Percentiles rank a stretch among this genome's conserved stretches.
Conservation (phyloP, 2,329 filamentous ascomycete genomes). For the Trichoderma sp. region DNA sequence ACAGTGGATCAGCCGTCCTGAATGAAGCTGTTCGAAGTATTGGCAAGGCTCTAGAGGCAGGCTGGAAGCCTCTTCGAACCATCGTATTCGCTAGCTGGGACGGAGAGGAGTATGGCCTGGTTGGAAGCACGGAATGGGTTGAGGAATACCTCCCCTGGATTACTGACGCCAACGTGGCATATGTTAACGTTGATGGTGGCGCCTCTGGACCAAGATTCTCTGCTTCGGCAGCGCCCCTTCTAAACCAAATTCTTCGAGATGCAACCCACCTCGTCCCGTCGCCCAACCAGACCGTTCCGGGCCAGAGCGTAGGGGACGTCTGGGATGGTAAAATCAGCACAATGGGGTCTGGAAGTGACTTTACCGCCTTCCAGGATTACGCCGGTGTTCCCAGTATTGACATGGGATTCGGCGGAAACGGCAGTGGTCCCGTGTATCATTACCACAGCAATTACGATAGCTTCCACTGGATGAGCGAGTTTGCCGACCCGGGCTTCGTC, state of each 20-base stretch:
- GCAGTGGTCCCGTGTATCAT: constrained; percentile 60
- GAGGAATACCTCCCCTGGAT: constrained; percentile 87
- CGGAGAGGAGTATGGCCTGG: constrained; percentile 78
- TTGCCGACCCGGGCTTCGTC: constrained; percentile 65
- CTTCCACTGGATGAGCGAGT: constrained; percentile 83
- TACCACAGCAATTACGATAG: constrained; percentile 93
- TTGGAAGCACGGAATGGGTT: constrained; percentile 90
- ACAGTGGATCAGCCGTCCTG: constrained; percentile 74
- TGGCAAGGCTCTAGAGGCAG: constrained; percentile 62
- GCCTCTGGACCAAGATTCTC: constrained; percentile 61
- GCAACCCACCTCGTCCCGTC: constrained; percentile 62
- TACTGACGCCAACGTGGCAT: constrained; percentile 67
- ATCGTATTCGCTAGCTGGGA: constrained; percentile 87
- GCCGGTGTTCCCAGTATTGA: constrained; percentile 65
- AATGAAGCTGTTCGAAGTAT: constrained; percentile 77
- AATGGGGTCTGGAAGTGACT: constrained; percentile 72
- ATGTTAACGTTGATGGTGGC: constrained; percentile 81
- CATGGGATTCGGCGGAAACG: constrained; percentile 52
- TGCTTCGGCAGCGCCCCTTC: constrained; percentile 67
- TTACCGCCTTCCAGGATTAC: constrained; percentile 71
- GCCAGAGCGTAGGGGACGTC: constrained; percentile 67
- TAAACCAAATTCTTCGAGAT: constrained; percentile 70
- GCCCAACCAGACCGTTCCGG: constrained; percentile 70
- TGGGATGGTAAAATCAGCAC: constrained; percentile 62
- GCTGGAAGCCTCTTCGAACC: constrained; percentile 67